A percentile compares a stretch with the other conserved stretches of the same genome.
These are phyloP conservation scores for Claviceps spartinae DNA, from an alignment of 2,329 filamentous ascomycete genomes.

Conservation along the genomic window DNA sequence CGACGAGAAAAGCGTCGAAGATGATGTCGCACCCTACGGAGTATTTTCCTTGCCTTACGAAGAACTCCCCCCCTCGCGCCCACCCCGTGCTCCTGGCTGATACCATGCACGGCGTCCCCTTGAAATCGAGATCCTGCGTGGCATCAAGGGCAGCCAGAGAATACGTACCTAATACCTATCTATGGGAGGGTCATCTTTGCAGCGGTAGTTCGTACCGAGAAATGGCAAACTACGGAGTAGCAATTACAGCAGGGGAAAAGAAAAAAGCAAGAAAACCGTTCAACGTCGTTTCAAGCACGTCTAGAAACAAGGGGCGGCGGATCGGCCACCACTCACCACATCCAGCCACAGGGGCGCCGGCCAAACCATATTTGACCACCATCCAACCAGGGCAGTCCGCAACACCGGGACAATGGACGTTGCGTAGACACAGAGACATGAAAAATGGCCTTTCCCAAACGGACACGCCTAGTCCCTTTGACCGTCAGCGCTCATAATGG, in stretches of 20 bases:
- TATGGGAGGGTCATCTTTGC: no score
- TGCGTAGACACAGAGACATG: background rate
- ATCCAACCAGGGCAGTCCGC: conserved; percentile 1
- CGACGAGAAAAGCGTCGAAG: background rate
- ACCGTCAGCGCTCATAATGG: background rate
- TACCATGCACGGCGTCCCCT: no score
- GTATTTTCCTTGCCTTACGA: background rate
- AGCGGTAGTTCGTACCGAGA: no score
- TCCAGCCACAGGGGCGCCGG: background rate
- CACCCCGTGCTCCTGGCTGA: no score
- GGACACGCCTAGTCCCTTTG: background rate
- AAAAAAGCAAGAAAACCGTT: background rate
- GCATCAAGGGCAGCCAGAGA: no score
- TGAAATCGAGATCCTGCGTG: no score
- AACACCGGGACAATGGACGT: conserved; percentile 1
- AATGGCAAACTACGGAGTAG: no score
- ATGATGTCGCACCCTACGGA: background rate
- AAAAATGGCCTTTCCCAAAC: background rate
- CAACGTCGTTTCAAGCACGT: background rate
- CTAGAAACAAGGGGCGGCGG: background rate
- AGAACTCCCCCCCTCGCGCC: no score
- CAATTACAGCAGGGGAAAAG: background rate
- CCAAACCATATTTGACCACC: background rate
- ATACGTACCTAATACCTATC: no score
- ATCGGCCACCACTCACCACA: background rate